phyloP scores from a whole-genome alignment of 257 asterid genomes.

The Gentiana dahurica region DNA sequence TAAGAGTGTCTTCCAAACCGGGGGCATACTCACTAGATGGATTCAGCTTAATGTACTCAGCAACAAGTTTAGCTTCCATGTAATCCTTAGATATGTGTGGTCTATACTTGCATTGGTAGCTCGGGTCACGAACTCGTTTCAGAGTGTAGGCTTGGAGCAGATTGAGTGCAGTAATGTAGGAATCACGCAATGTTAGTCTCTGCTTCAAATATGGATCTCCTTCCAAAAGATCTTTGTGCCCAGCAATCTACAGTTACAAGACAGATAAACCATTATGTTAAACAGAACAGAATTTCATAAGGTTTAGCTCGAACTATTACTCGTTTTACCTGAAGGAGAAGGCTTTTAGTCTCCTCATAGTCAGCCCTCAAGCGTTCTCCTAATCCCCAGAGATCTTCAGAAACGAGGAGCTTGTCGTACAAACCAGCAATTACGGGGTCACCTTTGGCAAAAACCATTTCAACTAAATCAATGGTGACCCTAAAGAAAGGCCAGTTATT shows the following conservation, averaged over 20 bases:
- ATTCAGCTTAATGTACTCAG: conserved; percentile 29
- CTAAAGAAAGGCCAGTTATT: conserved; percentile 48
- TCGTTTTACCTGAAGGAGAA: conserved; percentile 28
- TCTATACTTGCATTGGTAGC: conserved; percentile 24
- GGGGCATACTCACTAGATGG: conserved; percentile 44
- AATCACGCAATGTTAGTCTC: conserved; percentile 31
- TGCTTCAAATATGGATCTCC: conserved; percentile 45
- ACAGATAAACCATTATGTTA: not conserved
- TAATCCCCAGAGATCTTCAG: conserved; percentile 32
- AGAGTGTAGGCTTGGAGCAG: conserved; percentile 41
- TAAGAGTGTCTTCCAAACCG: conserved; percentile 44
- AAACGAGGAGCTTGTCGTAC: conserved; percentile 40
- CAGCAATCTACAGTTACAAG: conserved; percentile 25
- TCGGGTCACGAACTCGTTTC: conserved; percentile 36
- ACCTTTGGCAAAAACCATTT: conserved; percentile 54
- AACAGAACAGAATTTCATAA: not conserved
- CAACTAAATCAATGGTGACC: conserved; percentile 40
- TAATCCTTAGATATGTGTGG: conserved; percentile 35
- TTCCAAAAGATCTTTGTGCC: conserved; percentile 41
- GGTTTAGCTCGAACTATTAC: not conserved
- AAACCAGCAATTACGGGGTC: conserved; percentile 43
- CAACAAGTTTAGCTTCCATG: conserved; percentile 28
- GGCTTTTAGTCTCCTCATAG: conserved; percentile 28
- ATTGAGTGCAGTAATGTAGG: conserved; percentile 37
- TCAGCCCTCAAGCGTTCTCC: conserved; percentile 33